phyloP scores from a whole-genome alignment of 2,329 filamentous ascomycete genomes.

The Podosphaera xanthii region DNA sequence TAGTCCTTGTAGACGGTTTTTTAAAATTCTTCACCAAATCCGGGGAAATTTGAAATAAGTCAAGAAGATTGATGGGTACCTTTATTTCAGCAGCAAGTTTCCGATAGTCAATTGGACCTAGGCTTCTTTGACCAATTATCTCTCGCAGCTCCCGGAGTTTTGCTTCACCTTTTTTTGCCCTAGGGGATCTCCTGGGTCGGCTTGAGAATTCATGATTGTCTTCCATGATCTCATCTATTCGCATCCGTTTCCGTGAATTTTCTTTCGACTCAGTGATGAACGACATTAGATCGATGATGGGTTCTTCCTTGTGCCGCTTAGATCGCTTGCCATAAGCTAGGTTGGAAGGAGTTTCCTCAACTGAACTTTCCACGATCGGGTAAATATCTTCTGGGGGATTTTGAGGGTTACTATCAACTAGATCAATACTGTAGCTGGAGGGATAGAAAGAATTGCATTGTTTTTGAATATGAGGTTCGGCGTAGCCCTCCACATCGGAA shows the following conservation, averaged over 20 bases:
- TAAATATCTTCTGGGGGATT: no score
- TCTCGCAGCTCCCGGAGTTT: not conserved
- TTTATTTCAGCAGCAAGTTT: not conserved
- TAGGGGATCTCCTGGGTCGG: not conserved
- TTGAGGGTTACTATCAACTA: no score
- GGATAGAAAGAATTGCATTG: not conserved
- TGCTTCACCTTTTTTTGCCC: not conserved
- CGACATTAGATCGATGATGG: not conserved
- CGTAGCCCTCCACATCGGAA: not conserved
- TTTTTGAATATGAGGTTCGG: not conserved
- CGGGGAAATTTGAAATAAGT: conserved; percentile 1
- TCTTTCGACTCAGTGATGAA: not conserved
- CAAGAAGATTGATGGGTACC: not conserved
- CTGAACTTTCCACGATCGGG: no score
- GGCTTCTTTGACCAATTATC: not conserved
- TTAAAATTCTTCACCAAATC: not conserved
- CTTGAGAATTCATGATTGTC: not conserved
- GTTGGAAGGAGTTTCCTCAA: no score
- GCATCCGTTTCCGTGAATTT: not conserved
- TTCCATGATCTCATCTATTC: not conserved
- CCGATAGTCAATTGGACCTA: not conserved
- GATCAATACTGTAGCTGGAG: no score
- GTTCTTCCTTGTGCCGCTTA: not conserved
- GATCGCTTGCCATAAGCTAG: no score
- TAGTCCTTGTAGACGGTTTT: not conserved